phyloP scores from a whole-genome alignment of 805 yeast genomes.

The Lachancea waltii region DNA sequence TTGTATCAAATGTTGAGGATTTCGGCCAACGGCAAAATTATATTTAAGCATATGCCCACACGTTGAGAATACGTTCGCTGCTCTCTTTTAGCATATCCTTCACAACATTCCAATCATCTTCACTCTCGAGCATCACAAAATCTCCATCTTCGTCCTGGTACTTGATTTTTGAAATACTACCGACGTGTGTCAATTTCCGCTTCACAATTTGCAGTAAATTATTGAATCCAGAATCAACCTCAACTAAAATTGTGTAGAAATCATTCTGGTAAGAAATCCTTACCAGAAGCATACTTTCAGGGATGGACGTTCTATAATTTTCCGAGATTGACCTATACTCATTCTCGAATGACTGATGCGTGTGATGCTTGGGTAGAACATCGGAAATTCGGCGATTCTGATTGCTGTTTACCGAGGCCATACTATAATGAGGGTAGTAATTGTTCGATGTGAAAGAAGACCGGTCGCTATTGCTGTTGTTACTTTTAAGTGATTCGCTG shows the following conservation, averaged over 20 bases:
- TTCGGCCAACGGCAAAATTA: neutral
- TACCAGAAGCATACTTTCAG: conserved; percentile 35
- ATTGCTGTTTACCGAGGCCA: conserved; percentile 21
- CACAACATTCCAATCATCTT: conserved; percentile 86
- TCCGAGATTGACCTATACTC: conserved; percentile 38
- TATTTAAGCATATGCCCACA: conserved; percentile 34
- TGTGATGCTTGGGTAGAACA: conserved; percentile 22
- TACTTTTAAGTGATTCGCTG: conserved; percentile 30
- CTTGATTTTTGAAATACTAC: conserved; percentile 49
- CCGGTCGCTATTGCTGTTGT: conserved; percentile 24
- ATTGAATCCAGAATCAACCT: conserved; percentile 43
- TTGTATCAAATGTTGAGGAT: conserved; percentile 1
- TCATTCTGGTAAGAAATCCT: conserved; percentile 40
- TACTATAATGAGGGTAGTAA: conserved; percentile 24
- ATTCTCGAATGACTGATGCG: conserved; percentile 25
- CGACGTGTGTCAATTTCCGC: conserved; percentile 49
- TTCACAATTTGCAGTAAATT: conserved; percentile 54
- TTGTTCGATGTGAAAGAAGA: conserved; percentile 21
- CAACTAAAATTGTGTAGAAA: conserved; percentile 61
- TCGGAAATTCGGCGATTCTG: conserved; percentile 27
- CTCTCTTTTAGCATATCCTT: conserved; percentile 56
- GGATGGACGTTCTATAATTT: conserved; percentile 34
- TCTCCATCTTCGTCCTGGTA: conserved; percentile 96
- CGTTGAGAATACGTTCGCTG: conserved; percentile 41
- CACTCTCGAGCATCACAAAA: conserved; percentile 73